Percentiles rank a stretch among this genome's conserved stretches.
Evolutionary conservation across 768 basidiomycete species (phyloP).

Genomic region (Cystobasidium ongulense): DNA sequence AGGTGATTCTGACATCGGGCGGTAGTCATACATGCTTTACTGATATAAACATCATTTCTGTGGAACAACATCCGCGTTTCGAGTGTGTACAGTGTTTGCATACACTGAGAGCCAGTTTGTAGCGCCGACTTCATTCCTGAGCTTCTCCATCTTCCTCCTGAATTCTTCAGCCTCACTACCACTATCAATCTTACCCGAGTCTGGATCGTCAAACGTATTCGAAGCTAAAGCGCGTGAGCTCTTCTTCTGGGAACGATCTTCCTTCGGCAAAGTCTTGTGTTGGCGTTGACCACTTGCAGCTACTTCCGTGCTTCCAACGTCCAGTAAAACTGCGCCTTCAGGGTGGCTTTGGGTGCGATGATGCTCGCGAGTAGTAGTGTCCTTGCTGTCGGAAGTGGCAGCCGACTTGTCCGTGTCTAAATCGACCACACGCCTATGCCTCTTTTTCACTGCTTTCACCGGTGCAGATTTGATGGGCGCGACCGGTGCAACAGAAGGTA

Average conservation of each 20-base stretch:
- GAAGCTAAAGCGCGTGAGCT: neutral
- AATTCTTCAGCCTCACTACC: conserved; percentile 15
- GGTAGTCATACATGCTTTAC: no score
- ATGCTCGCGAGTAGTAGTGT: neutral
- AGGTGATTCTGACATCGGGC: no score
- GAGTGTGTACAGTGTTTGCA: neutral
- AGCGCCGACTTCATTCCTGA: conserved; percentile 13
- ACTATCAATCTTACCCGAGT: neutral
- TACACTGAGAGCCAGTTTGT: conserved; percentile 19
- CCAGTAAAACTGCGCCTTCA: neutral
- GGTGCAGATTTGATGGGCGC: neutral
- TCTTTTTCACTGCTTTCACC: neutral
- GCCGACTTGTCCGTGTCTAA: neutral
- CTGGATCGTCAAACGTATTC: neutral
- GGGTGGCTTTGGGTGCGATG: neutral
- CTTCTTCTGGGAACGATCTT: neutral
- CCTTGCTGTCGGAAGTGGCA: neutral
- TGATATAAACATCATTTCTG: no score
- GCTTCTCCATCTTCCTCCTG: conserved; percentile 19
- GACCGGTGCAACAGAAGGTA: neutral
- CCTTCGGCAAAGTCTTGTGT: neutral
- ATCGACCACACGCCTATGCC: neutral
- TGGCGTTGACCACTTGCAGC: no score
- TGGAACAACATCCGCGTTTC: neutral
- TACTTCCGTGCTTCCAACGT: no score